Percentiles rank a stretch among this genome's conserved stretches.
Evolutionary conservation across 192 early-diverging fungal species (phyloP).

Genomic region (Gigaspora rosea): DNA sequence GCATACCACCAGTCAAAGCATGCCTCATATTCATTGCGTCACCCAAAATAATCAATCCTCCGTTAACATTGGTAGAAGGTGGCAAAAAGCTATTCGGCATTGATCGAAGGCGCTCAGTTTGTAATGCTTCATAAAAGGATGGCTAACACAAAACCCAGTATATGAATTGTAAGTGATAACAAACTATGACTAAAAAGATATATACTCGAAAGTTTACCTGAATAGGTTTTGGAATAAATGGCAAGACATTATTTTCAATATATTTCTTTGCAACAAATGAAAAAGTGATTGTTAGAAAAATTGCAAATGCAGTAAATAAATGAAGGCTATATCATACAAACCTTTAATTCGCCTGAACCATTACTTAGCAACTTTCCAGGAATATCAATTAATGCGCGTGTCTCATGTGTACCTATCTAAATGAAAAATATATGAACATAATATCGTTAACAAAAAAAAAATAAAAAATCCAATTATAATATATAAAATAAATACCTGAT

Average conservation of each 20-base stretch:
- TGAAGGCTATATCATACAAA: conserved; percentile 12
- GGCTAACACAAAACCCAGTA: neutral
- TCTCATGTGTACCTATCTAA: conserved; percentile 79
- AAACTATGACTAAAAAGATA: neutral
- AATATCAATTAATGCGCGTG: conserved; percentile 88
- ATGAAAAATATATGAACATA: conserved; percentile 7
- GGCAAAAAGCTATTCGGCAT: conserved; percentile 94
- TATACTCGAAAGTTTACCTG: conserved; percentile 37
- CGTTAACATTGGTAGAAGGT: conserved; percentile 67
- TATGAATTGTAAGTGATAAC: neutral
- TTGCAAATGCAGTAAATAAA: conserved; percentile 28
- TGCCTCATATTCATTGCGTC: conserved; percentile 98
- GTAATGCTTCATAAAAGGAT: conserved; percentile 65
- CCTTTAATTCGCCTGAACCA: conserved; percentile 60
- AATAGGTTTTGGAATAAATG: conserved; percentile 69
- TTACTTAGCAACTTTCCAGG: conserved; percentile 84
- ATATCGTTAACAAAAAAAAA: neutral
- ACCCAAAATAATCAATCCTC: conserved; percentile 84
- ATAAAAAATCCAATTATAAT: neutral
- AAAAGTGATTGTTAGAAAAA: neutral
- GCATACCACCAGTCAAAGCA: conserved; percentile 84
- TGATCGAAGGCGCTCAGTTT: conserved; percentile 71
- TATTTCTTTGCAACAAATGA: conserved; percentile 46
- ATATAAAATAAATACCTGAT: conserved; percentile 56
- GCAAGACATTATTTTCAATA: conserved; percentile 61